Evolutionary conservation across 2,329 filamentous ascomycete species (phyloP).

Genomic region (Penicillium sp.): DNA sequence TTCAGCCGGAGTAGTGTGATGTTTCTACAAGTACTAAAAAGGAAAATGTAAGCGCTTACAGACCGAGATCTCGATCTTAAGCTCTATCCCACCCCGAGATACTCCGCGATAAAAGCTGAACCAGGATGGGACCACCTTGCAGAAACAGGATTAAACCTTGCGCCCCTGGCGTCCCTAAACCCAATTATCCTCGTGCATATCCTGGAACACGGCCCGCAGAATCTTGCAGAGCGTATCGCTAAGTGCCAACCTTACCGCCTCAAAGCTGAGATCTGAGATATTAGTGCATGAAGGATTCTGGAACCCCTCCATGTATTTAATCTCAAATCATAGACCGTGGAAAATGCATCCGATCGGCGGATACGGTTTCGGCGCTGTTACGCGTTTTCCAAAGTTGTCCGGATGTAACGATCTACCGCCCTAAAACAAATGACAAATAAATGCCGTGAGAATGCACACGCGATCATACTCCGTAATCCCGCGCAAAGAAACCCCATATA

Average conservation of each 20-base stretch:
- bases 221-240: constrained; percentile 14
- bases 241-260: background rate
- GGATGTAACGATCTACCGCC: background rate
- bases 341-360: background rate
- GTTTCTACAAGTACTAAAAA: no score
- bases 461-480: background rate
- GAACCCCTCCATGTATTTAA: background rate
- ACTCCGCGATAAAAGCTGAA: background rate
- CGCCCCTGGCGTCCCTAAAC: constrained; percentile 10
- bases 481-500: background rate
- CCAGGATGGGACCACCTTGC: background rate
- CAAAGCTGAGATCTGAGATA: background rate
- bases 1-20: background rate
- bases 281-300: background rate
- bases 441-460: background rate
- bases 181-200: constrained; percentile 12
- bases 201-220: constrained; percentile 16
- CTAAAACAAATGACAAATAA: background rate
- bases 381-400: background rate
- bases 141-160: constrained; percentile 6
- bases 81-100: background rate
- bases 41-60: background rate
- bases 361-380: background rate
- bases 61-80: background rate
- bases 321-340: background rate